phyloP scores from a whole-genome alignment of 202 grass and related monocot species.

The Saccharum hybrid region DNA sequence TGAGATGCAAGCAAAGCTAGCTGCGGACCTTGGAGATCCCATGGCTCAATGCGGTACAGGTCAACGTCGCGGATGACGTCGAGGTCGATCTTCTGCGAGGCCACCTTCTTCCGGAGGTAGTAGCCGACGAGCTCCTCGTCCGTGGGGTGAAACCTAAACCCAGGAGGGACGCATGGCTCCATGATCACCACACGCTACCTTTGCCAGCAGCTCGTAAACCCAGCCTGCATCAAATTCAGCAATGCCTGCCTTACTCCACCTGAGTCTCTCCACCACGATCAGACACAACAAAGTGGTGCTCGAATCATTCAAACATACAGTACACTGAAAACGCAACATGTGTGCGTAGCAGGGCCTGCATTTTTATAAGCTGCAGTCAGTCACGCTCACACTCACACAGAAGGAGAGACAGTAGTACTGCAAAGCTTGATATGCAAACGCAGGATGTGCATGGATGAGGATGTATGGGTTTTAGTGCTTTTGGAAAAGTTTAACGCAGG shows the following conservation, averaged over 20 bases:
- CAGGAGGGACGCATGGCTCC: constrained; percentile 68
- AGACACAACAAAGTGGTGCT: background rate
- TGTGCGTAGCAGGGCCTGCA: constrained; percentile 1
- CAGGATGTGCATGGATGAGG: background rate
- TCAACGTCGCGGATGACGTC: constrained; percentile 72
- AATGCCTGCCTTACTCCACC: background rate
- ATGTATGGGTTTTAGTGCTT: constrained; percentile 61
- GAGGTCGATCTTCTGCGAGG: constrained; percentile 67
- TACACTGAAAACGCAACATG: background rate
- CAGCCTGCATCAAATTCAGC: constrained; percentile 43
- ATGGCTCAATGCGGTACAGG: constrained; percentile 70
- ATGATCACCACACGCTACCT: constrained; percentile 43
- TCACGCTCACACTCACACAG: background rate
- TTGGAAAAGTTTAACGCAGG: constrained; percentile 49
- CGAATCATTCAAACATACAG: background rate
- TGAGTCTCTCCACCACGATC: background rate
- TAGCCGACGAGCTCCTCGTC: constrained; percentile 80
- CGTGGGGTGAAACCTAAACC: constrained; percentile 79
- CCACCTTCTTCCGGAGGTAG: constrained; percentile 75
- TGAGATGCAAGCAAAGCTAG: background rate
- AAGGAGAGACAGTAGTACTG: background rate
- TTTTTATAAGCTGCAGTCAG: constrained; percentile 11
- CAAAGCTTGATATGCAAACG: constrained; percentile 34
- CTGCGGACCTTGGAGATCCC: constrained; percentile 72
- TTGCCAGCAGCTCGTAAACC: background rate